phyloP scores from a whole-genome alignment of 2,329 filamentous ascomycete genomes.

The Cercospora zeae-maydis region DNA sequence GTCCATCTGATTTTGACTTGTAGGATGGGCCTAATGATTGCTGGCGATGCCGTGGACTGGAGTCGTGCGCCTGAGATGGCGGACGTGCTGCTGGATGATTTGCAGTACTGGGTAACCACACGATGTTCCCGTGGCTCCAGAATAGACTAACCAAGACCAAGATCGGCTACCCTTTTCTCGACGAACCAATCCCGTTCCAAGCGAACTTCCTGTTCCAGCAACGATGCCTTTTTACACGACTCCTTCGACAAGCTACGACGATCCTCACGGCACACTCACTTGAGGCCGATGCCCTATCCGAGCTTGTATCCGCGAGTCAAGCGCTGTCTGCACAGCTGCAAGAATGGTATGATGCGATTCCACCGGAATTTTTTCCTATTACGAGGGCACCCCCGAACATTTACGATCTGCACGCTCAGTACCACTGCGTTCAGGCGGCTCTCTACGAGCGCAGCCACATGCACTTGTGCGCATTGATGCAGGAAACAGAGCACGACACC shows the following conservation, averaged over 20 bases:
- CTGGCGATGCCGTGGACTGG: not conserved
- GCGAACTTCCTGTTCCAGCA: slow-evolving; percentile 3
- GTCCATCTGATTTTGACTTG: slow-evolving; percentile 6
- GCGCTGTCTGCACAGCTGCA: not conserved
- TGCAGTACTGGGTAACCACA: slow-evolving; percentile 3
- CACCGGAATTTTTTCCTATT: not conserved
- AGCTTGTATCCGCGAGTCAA: not conserved
- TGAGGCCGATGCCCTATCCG: not conserved
- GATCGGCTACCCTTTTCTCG: slow-evolving; percentile 5
- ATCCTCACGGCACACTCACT: slow-evolving; percentile 2
- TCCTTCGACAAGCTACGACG: slow-evolving; percentile 6
- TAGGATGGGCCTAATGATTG: slow-evolving; percentile 7
- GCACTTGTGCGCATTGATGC: not conserved
- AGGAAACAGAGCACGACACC: not conserved
- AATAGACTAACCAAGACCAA: not conserved
- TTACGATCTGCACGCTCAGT: slow-evolving; percentile 10
- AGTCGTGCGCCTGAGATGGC: not conserved
- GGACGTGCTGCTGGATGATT: not conserved
- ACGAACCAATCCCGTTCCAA: not conserved
- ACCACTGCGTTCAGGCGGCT: slow-evolving; percentile 5
- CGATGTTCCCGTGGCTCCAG: not conserved
- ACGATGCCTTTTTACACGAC: not conserved
- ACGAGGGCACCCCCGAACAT: not conserved
- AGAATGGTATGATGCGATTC: not conserved
- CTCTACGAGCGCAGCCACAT: slow-evolving; percentile 7